Conservation (phyloP, 2,329 filamentous ascomycete genomes). For the Curvularia spicifera region DNA sequence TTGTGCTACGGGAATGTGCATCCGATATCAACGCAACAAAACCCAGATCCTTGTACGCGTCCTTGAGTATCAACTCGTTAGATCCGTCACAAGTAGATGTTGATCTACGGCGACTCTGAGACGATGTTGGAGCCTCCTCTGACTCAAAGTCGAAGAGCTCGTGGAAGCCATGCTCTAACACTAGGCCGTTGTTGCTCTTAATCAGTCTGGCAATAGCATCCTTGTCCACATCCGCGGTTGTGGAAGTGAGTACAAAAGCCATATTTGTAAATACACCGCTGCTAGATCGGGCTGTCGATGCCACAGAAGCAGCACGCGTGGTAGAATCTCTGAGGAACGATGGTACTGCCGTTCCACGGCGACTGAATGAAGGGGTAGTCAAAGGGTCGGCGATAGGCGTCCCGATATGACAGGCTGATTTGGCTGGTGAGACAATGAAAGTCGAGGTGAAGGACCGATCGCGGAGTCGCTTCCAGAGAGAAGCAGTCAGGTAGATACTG, state of each 20-base stretch:
- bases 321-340: conserved; percentile 38
- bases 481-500: conserved; percentile 53
- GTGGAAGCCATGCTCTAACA: conserved; percentile 79
- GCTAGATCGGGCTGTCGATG: conserved; percentile 33
- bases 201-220: conserved; percentile 68
- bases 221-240: conserved; percentile 60
- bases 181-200: conserved; percentile 70
- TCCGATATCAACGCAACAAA: conserved; percentile 90
- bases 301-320: conserved; percentile 37
- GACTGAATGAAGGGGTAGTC: conserved; percentile 59
- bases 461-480: conserved; percentile 52
- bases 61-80: conserved; percentile 61
- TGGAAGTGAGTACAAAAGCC: conserved; percentile 85
- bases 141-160: conserved; percentile 70
- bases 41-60: conserved; percentile 62
- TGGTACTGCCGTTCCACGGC: conserved; percentile 44
- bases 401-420: conserved; percentile 27
- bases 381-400: conserved; percentile 45
- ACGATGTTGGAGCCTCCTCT: conserved; percentile 26
- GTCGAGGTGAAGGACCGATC: conserved; percentile 47
- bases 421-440: conserved; percentile 24
- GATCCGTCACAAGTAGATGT: conserved; percentile 20
- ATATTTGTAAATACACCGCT: conserved; percentile 74
- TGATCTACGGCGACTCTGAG: conserved; percentile 22
- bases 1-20: conserved; percentile 81